Evolutionary conservation across 345 rosid species (phyloP), one percentile per base, ranked within the genome.

Genomic region (Zanthoxylum bungeanum): DNA sequence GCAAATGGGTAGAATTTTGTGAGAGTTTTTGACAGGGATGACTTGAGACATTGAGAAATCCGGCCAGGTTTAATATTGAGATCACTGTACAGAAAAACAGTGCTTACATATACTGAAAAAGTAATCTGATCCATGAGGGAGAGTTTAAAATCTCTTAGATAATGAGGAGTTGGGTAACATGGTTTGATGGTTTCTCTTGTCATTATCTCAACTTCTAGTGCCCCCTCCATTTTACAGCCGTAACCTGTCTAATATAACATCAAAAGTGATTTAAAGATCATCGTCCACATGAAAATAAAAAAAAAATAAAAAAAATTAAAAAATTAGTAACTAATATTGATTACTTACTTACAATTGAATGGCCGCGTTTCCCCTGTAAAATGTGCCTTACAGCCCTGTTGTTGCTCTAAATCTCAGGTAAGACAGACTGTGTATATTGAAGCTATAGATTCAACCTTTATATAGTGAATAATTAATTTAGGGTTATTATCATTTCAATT

Each of bases 1-100:
- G 73, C 76, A 9, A 75, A 53, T 0, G 76, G 78, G n/a, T 75
- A 66, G 39, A 66, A 78, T 0, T 37, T 49, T 52, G 69, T 66
- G 51, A 75, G 72, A 1, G 59, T 66, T 37, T 62, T 50, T 9
- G 76, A 75, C 28, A 75, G 71, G 5, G 79, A 71, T 52, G 51
- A 60, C 70, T 71, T 74, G 16, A 75, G 42, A 34, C 47, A 47
- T 24, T 37, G 47, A 4, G 65, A 60, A 4, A 39, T 60, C 37
- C 10, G 27, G 19, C 28, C 27, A 11, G 28, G 17, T 10, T 9
- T 12, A 2, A 31, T 52, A 24, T 21, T 52, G 30, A 8, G 11
- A 1, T 10, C 56, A 1, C 25, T 60, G 68, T 42, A 42, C 47
- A 42, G 47, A 42, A 42, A 42, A 42, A 42, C 14, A 17, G 47